Conservation (phyloP, 106 monocot genomes). For the Hemerocallis citrina region DNA sequence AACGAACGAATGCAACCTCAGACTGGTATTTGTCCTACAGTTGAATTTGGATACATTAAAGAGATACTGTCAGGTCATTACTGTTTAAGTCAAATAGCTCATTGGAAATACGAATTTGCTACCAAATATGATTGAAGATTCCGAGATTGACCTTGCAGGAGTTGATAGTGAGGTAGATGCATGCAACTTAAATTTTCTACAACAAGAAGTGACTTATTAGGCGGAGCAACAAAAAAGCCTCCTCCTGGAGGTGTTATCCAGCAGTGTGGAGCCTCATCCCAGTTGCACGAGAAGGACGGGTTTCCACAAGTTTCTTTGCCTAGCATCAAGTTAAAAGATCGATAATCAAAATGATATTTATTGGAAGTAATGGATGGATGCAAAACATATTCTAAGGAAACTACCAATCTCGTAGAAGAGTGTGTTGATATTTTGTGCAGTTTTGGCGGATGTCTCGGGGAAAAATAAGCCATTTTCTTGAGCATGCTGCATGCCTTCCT, state of each 20-base stretch:
- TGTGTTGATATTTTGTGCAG: constrained; percentile 44
- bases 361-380: neutral
- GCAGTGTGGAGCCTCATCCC: constrained; percentile 21
- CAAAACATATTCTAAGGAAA: neutral
- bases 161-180: neutral
- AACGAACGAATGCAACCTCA: too few species aligned
- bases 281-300: constrained; percentile 13
- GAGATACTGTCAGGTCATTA: neutral
- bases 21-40: neutral
- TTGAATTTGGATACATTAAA: neutral
- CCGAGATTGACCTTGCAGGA: neutral
- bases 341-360: neutral
- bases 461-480: constrained; percentile 53
- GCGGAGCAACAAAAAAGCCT: constrained; percentile 31
- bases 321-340: neutral
- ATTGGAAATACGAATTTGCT: neutral
- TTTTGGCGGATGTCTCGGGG: constrained; percentile 53
- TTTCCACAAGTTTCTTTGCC: constrained; percentile 28
- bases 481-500: constrained; percentile 43
- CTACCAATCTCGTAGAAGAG: constrained; percentile 54
- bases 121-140: neutral
- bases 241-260: neutral
- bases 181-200: neutral
- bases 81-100: neutral
- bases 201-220: neutral